Conservation (phyloP, 1,284 basidiomycete genomes). For the Ustilago curta region DNA sequence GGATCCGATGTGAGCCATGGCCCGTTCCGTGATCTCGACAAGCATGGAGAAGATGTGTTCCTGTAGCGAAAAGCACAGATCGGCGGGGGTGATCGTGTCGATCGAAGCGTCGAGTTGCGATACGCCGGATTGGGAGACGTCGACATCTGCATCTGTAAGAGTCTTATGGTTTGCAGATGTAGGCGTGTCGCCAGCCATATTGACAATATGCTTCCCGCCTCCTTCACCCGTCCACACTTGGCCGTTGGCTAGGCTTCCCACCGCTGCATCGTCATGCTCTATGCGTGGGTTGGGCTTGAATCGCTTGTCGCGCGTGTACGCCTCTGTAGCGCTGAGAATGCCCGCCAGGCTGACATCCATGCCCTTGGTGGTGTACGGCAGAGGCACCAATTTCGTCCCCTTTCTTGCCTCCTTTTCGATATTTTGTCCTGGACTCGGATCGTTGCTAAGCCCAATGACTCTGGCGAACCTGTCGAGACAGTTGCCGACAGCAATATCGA, state of each 20-base stretch:
- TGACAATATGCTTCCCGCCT: slow-evolving; percentile 54
- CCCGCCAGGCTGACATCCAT: slow-evolving; percentile 98
- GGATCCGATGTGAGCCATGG: slow-evolving; percentile 98
- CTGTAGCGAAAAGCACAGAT: slow-evolving; percentile 95
- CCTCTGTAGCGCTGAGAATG: slow-evolving; percentile 87
- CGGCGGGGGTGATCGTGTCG: slow-evolving; percentile 82
- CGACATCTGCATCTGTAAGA: slow-evolving; percentile 31
- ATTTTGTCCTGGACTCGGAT: slow-evolving; percentile 97
- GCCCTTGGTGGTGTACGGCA: slow-evolving; percentile 97
- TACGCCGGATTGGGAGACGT: slow-evolving; percentile 35
- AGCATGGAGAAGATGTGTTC: slow-evolving; percentile 99
- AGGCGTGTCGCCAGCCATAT: slow-evolving; percentile 26
- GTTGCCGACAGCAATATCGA: slow-evolving; percentile 99
- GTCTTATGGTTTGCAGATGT: neutral
- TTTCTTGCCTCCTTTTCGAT: slow-evolving; percentile 95
- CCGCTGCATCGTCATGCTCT: slow-evolving; percentile 23
- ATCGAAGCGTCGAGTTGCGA: slow-evolving; percentile 33
- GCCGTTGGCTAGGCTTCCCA: slow-evolving; percentile 64
- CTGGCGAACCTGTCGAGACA: slow-evolving; percentile 97
- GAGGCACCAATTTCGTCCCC: slow-evolving; percentile 78
- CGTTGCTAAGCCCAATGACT: slow-evolving; percentile 94
- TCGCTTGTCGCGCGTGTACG: slow-evolving; percentile 74
- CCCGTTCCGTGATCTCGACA: slow-evolving; percentile 97
- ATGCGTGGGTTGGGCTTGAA: slow-evolving; percentile 43
- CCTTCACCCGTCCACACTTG: slow-evolving; percentile 58